phyloP scores from a whole-genome alignment of 2,329 filamentous ascomycete genomes.

The Exophiala mesophila region DNA sequence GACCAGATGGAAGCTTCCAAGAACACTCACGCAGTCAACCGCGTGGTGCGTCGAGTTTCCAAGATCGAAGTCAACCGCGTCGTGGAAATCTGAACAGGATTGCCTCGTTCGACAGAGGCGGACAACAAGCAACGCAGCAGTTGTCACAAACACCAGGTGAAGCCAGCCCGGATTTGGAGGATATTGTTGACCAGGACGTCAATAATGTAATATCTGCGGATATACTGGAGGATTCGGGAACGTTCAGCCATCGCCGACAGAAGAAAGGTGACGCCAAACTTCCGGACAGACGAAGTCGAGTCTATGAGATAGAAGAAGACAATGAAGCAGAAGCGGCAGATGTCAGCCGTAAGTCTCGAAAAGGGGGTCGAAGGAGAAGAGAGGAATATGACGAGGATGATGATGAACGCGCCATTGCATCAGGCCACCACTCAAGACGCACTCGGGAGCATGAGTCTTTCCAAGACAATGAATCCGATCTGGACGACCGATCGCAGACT shows the following conservation, averaged over 20 bases:
- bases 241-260: not conserved
- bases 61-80: too few species aligned
- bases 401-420: not conserved
- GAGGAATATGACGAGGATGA: slow-evolving; percentile 1
- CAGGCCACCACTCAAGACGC: not conserved
- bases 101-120: too few species aligned
- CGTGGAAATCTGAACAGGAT: too few species aligned
- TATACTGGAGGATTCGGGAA: too few species aligned
- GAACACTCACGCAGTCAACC: too few species aligned
- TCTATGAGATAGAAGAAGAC: slow-evolving; percentile 21
- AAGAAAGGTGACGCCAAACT: slow-evolving; percentile 6
- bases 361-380: slow-evolving; percentile 20
- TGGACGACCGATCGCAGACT: slow-evolving; percentile 22
- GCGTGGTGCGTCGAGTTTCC: too few species aligned
- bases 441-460: not conserved
- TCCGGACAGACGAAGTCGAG: slow-evolving; percentile 14
- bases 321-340: slow-evolving; percentile 4
- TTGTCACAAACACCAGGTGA: too few species aligned
- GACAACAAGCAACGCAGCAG: too few species aligned
- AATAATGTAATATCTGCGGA: too few species aligned
- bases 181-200: not conserved
- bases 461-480: not conserved
- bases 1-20: too few species aligned
- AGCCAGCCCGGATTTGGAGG: not conserved
- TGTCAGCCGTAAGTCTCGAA: not conserved